Evolutionary conservation across 2,329 filamentous ascomycete species (phyloP), one percentile per base, ranked within the genome.

Genomic region (Arachnomyces sp.): DNA sequence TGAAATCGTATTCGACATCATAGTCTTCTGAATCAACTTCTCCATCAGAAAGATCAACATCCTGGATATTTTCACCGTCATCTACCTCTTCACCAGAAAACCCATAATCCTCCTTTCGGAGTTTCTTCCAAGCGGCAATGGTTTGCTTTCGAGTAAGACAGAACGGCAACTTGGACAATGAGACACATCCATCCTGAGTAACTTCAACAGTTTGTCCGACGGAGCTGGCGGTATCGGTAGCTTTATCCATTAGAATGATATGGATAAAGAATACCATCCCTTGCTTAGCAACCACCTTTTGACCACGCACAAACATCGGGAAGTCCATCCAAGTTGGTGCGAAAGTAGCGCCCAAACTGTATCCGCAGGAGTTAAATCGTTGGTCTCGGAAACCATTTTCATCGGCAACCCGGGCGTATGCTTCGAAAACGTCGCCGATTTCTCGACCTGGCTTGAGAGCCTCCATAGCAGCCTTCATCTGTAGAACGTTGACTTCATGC

Each of bases 191-290:
- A 34, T 54, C 45, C 15, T 58, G 15, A 1, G 56, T 61, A 4
- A 60, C 57, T 38, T 54, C 49, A 9, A 54, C 49, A 11, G 51
- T 54, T 38, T 61, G 56, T 7, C 57, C 57, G 32, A 60, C 45
- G 4, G 56, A 60, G 30, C 54, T 60, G n/a, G 54, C 57, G 8
- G 56, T 60, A 43, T 60, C 55, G 14, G 56, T 60, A 8, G 49
- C 55, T 45, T 52, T 59, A 34, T 60, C 56, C 56, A 60, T 60
- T 16, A 60, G 47, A 38, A 60, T 60, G 28, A 60, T 60, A 43
- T 60, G 56, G 28, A 60, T 59, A 38, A 60, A 60, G 41, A 56
- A 60, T 3, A 60, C 52, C 56, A 60, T 60, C 4, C 54, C 53
- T 15, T 39, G 32, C 46, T 54, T 42, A 7, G 48, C 53, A 29